Evolutionary conservation across 2,329 filamentous ascomycete genomes (phyloP), one percentile per base, ranked within the genome.

Genomic region (Sphaerulina populicola): DNA sequence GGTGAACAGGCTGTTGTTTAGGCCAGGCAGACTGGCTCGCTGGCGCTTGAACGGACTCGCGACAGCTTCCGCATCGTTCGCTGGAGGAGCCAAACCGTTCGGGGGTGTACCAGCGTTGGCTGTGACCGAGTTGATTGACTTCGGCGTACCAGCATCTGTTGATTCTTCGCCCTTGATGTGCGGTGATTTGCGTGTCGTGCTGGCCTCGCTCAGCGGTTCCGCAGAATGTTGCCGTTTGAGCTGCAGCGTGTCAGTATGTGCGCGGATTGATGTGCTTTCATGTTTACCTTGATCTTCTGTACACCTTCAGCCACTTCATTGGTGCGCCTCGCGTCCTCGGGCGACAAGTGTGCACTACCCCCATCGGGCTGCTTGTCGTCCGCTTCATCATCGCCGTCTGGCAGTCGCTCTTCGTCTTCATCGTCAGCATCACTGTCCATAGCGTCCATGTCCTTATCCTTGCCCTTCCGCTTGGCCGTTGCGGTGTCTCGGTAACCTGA

Each of bases 381-480:
- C 7, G 66, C 68, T n/a, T 75, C 71, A 3, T 63, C 59, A 10
- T 89, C 62, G 71, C 83, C 79, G 68, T 86, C 86, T 58, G 72
- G 74, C 27, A 85, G 68, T 45, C 80, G 77, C 41, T 78, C 77
- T 33, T 73, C 73, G 30, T 80, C 77, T 33, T 83, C 77, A 6
- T 87, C 86, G 31, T 83, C 77, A 2, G 85, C 85, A 27, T 88
- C 85, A 27, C 85, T 90, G 60, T 93, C 87, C 67, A 90, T 87
- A 18, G 77, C 74, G 42, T 77, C 79, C 39, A 80, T 82, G 51
- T 79, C 72, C 55, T 70, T 74, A 43, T 64, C 59, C 44, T 69
- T 68, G 54, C 67, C 84, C 66, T 83, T 83, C 52, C 75, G 76
- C 62, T 81, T 81, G 49, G 75, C 62, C 41, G 68, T 69, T 7